Evolutionary conservation across 257 asterid species (phyloP).

Genomic region (Nicotiana sylvestris): DNA sequence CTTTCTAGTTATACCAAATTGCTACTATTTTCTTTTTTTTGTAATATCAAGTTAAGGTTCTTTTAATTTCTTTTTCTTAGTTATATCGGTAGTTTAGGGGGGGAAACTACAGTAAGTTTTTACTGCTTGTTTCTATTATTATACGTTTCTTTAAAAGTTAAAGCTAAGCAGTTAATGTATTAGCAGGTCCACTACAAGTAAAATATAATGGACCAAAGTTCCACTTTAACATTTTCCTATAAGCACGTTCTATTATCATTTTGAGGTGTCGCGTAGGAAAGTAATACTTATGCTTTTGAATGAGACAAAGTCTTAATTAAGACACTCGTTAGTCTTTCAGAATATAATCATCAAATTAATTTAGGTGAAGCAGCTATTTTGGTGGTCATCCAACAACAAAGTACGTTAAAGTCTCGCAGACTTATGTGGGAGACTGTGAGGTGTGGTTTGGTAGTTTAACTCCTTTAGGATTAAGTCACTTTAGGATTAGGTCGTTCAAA

Average conservation of each 20-base stretch:
- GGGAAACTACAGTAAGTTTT: too few species aligned
- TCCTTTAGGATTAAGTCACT: too few species aligned
- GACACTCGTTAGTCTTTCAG: background rate
- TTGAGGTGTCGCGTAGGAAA: background rate
- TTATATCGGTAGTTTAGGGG: background rate
- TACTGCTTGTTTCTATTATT: background rate
- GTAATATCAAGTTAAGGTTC: background rate
- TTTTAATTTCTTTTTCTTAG: background rate
- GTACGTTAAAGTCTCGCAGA: background rate
- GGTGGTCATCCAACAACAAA: background rate
- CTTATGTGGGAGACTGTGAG: background rate
- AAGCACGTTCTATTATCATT: background rate
- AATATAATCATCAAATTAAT: too few species aligned
- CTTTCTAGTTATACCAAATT: too few species aligned
- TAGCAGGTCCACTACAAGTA: background rate
- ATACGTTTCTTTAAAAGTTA: background rate
- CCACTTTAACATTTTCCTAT: background rate
- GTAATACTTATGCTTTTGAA: background rate
- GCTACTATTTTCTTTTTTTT: background rate
- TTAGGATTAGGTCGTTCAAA: too few species aligned
- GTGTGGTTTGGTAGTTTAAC: slow-evolving; percentile 7
- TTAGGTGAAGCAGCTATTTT: background rate
- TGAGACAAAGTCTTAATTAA: background rate
- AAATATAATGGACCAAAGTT: background rate
- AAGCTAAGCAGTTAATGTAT: background rate